Conservation (phyloP, 148 eudicot genomes). For the Spergularia bocconei region DNA sequence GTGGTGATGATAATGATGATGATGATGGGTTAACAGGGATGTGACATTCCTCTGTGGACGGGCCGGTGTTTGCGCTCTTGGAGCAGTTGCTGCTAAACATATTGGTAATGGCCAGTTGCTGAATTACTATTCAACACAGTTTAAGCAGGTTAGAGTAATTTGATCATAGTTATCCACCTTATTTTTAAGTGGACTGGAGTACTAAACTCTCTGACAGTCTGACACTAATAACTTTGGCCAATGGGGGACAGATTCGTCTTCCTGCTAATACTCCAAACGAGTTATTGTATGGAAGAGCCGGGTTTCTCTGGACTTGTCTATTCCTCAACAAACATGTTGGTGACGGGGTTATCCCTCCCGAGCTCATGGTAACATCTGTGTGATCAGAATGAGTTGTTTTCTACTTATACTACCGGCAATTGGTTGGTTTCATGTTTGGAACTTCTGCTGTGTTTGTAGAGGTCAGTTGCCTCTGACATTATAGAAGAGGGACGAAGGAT, state of each 20-base stretch:
- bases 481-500: slow-evolving; percentile 43
- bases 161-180: background rate
- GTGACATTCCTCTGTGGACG: slow-evolving; percentile 61
- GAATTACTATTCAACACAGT: slow-evolving; percentile 40
- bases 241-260: slow-evolving; percentile 33
- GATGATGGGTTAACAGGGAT: slow-evolving; percentile 32
- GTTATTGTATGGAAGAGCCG: slow-evolving; percentile 58
- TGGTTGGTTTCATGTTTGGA: background rate
- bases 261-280: slow-evolving; percentile 44
- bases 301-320: slow-evolving; percentile 61
- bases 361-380: slow-evolving; percentile 33
- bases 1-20: too few relatives aligned
- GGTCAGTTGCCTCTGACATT: slow-evolving; percentile 34
- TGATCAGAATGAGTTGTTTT: background rate
- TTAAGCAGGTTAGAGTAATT: slow-evolving; percentile 40
- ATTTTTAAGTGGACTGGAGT: too few relatives aligned
- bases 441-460: slow-evolving; percentile 25
- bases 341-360: slow-evolving; percentile 40
- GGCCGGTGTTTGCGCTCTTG: slow-evolving; percentile 71
- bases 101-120: slow-evolving; percentile 41
- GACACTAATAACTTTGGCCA: background rate
- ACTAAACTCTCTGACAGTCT: too few relatives aligned
- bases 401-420: too few relatives aligned
- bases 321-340: slow-evolving; percentile 54
- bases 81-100: slow-evolving; percentile 59